Evolutionary conservation across 2,329 filamentous ascomycete genomes (phyloP).

Genomic region (Corinectria fuckeliana): DNA sequence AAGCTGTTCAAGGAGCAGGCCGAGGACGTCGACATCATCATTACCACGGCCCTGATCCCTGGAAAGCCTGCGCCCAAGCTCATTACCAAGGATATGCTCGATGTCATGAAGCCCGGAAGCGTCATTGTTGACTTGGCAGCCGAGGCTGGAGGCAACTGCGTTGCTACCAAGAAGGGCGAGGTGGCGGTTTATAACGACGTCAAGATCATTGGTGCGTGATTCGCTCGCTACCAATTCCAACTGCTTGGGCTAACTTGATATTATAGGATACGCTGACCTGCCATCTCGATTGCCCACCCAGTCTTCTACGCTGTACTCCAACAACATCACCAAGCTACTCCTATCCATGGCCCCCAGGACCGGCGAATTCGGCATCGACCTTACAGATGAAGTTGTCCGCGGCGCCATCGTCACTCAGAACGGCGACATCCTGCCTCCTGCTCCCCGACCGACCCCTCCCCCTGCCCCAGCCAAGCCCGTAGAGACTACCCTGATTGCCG

Average conservation of each 20-base stretch:
- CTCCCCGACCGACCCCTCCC: constrained; percentile 69
- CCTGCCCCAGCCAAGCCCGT: constrained; percentile 56
- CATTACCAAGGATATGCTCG: constrained; percentile 80
- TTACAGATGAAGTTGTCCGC: constrained; percentile 84
- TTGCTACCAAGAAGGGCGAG: constrained; percentile 77
- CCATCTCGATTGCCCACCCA: constrained; percentile 87
- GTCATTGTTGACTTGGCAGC: constrained; percentile 88
- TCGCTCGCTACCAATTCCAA: constrained; percentile 12
- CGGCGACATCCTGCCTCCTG: constrained; percentile 76
- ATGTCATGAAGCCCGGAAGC: constrained; percentile 88
- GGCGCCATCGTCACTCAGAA: constrained; percentile 83
- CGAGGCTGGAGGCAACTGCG: constrained; percentile 88
- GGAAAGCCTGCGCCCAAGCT: constrained; percentile 83
- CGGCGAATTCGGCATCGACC: constrained; percentile 79
- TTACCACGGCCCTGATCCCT: constrained; percentile 91
- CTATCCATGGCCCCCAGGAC: constrained; percentile 81
- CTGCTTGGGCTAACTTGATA: constrained; percentile 31
- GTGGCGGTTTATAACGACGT: constrained; percentile 76
- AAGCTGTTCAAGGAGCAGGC: constrained; percentile 89
- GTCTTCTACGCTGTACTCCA: constrained; percentile 88
- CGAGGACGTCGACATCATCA: constrained; percentile 87
- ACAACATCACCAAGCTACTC: constrained; percentile 90
- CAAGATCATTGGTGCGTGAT: constrained; percentile 75
- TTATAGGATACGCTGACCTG: constrained; percentile 78
- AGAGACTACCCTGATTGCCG: constrained; percentile 53